A percentile compares a stretch with the other conserved stretches of the same genome.
Evolutionary conservation across 768 basidiomycete species (phyloP).

Genomic region (Lentinula boryana): DNA sequence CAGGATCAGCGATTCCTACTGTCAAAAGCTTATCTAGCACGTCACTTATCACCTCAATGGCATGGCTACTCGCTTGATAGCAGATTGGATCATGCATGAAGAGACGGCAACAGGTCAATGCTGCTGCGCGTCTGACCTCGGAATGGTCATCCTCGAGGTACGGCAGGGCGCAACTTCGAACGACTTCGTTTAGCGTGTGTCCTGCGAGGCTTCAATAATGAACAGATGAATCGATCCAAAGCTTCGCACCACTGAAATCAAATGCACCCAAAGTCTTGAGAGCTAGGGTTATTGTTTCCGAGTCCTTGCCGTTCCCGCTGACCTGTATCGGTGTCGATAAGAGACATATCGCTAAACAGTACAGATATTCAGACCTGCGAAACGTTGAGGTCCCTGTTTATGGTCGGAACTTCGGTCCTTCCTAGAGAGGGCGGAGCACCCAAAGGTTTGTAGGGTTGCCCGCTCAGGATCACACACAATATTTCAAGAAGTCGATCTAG

Average conservation of each 20-base stretch:
- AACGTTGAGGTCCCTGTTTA: slow-evolving; percentile 45
- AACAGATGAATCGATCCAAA: not conserved
- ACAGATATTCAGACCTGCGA: slow-evolving; percentile 31
- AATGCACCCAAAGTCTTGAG: slow-evolving; percentile 84
- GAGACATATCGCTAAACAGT: not conserved
- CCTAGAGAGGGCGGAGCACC: slow-evolving; percentile 71
- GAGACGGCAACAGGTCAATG: slow-evolving; percentile 84
- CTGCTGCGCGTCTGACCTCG: slow-evolving; percentile 85
- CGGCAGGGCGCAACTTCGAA: slow-evolving; percentile 84
- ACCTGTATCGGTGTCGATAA: slow-evolving; percentile 20
- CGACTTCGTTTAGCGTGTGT: slow-evolving; percentile 93
- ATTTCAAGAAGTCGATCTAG: slow-evolving; percentile 86
- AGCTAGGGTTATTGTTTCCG: slow-evolving; percentile 74
- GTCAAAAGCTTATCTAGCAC: slow-evolving; percentile 96
- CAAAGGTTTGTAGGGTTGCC: slow-evolving; percentile 80
- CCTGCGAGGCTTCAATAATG: slow-evolving; percentile 35
- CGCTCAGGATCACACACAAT: slow-evolving; percentile 73
- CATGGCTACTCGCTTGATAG: slow-evolving; percentile 91
- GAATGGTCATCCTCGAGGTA: slow-evolving; percentile 91
- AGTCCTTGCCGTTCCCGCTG: slow-evolving; percentile 49
- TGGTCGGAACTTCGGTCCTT: slow-evolving; percentile 43
- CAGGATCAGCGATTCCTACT: slow-evolving; percentile 94
- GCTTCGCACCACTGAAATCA: slow-evolving; percentile 78
- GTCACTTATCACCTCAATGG: slow-evolving; percentile 95
- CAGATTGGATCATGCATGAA: slow-evolving; percentile 95